Base-by-base conservation (phyloP, 768 basidiomycete species). In the Phylloporus rhodoxanthus region DNA sequence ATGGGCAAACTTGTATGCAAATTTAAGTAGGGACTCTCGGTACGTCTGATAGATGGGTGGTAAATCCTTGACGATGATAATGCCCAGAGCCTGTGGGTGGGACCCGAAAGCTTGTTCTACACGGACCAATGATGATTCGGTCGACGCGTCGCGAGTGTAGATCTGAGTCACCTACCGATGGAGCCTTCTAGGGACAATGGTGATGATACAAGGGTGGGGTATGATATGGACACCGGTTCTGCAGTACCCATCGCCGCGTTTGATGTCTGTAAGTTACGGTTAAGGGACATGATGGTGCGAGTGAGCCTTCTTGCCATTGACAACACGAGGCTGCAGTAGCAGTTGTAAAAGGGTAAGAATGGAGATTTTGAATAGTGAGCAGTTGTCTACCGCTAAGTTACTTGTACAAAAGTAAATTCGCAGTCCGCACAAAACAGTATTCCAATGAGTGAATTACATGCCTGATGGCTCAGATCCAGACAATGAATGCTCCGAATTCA, bases 91-190 rank as follows among this genome's bases (percentile, higher is more conserved):
- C 44, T 81, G 71, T 8, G 86, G 77, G 51, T 80, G 73, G 10
- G 88, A 89, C 19, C 91, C 92, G 60, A 95, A 95, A 3, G 88
- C 92, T 56, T 80, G 75, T 58, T 85, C 87, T 89, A 56, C 15
- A 42, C 9, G 33, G 34, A 34, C 29, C 19, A 36, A 41, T 17
- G 36, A 43, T 45, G n/a, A 41, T 39, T 19, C 44, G 15, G 29
- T 48, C 6, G 23, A 41, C 17, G 13, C 34, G 21, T 36, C n/a
- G 19, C 8, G 11, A 28, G 8, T n/a, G 23, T 14, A 17, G 43
- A 40, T 41, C 37, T 23, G 38, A 39, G 36, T 28, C 17, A 51
- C 71, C 50, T 52, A 82, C 87, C 82, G 51, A 95, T 90, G 17
- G 83, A 77, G 17, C 72, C 55, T 25, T 71, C 64, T 11, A 90